These are phyloP conservation scores for Epichloe brachyelytri DNA, from an alignment of 2,329 filamentous ascomycete species.

Conservation along the genomic window DNA sequence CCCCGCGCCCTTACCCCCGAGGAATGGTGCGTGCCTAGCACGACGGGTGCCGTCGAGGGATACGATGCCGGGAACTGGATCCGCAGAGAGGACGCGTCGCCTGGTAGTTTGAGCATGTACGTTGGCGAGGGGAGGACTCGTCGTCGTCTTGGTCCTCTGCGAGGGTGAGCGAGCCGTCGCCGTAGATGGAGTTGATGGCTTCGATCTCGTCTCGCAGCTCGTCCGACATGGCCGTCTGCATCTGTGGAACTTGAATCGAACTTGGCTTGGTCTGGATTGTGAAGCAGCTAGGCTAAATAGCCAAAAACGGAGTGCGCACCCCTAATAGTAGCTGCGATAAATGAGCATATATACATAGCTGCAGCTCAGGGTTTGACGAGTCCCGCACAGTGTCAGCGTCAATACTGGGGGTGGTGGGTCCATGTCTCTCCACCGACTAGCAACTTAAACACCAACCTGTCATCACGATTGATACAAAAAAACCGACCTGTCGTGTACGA, in stretches of 20 bases:
- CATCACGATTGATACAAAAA: too few species aligned
- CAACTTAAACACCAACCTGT: too few species aligned
- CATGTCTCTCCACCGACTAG: too few species aligned
- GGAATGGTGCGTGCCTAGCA: conserved; percentile 71
- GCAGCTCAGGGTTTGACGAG: not conserved
- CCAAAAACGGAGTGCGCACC: too few species aligned
- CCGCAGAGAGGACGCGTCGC: conserved; percentile 43
- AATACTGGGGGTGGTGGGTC: not conserved
- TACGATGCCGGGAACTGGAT: conserved; percentile 63
- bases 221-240: conserved; percentile 31
- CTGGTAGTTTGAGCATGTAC: conserved; percentile 56
- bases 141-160: conserved; percentile 21
- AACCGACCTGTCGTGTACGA: not conserved
- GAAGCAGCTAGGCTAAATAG: too few species aligned
- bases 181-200: conserved; percentile 78
- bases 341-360: too few species aligned
- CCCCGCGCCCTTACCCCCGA: conserved; percentile 68
- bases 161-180: conserved; percentile 45
- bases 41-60: conserved; percentile 57
- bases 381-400: not conserved
- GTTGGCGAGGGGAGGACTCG: conserved; percentile 13
- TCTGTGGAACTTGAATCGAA: too few species aligned
- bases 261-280: too few species aligned
- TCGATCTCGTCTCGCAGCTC: conserved; percentile 61
- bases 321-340: too few species aligned